Evolutionary conservation across 352 stramenopile species (phyloP).

Genomic region (Phytophthora rubi): DNA sequence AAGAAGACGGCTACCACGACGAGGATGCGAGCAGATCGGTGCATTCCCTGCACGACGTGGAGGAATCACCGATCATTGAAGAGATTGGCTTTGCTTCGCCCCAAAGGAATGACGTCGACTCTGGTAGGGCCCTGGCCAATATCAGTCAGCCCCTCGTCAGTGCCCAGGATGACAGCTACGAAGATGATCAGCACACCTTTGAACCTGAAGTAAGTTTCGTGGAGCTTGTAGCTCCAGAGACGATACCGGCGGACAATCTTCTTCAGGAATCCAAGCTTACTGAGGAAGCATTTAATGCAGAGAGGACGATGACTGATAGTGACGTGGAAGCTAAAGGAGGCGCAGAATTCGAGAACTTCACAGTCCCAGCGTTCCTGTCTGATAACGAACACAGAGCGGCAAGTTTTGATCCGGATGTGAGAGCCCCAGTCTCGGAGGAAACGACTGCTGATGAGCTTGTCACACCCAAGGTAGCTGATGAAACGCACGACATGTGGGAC

Average conservation of each 20-base stretch:
- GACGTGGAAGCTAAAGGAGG: neutral
- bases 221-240: slow-evolving; percentile 7
- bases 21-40: neutral
- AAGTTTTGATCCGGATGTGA: neutral
- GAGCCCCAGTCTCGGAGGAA: neutral
- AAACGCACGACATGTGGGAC: neutral
- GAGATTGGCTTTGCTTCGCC: slow-evolving; percentile 33
- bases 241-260: neutral
- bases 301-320: too few species aligned
- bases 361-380: neutral
- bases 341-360: too few species aligned
- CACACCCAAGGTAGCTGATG: neutral
- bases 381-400: neutral
- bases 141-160: neutral
- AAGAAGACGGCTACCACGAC: slow-evolving; percentile 12
- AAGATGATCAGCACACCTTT: slow-evolving; percentile 31
- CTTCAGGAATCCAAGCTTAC: neutral
- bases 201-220: slow-evolving; percentile 25
- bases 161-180: slow-evolving; percentile 27
- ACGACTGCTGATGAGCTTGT: neutral
- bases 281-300: too few species aligned
- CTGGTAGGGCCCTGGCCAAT: neutral
- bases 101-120: slow-evolving; percentile 7
- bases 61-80: slow-evolving; percentile 24
- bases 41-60: slow-evolving; percentile 5